Evolutionary conservation across 2,329 filamentous ascomycete species (phyloP), one percentile per base, ranked within the genome.

Genomic region (Fusarium torreyae): DNA sequence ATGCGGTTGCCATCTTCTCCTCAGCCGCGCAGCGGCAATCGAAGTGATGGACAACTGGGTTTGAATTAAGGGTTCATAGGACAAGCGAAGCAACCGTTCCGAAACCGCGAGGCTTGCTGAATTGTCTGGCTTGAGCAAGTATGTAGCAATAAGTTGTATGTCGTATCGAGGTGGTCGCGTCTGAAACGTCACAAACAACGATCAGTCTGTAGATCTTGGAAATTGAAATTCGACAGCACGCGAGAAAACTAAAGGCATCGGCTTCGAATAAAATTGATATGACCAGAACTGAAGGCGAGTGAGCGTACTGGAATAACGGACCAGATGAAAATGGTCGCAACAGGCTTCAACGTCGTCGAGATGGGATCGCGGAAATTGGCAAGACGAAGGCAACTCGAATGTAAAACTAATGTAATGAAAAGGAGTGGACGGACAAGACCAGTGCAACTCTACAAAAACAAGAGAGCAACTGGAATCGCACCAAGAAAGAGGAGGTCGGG

Each of bases 361-460:
- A 63, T 66, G 55, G 55, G 68, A 72, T 69, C 55, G 65, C 58
- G 44, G 46, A 46, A 68, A 72, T 65, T 73, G 66, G 72, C 58
- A 71, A 70, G 62, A 64, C 71, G 71, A 73, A 74, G 70, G 66
- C 67, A 74, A 61, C 53, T 65, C 69, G 44, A 74, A 62, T 52
- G 63, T 65, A 59, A 43, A 65, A 59, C 62, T 75, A 78, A 77
- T 72, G 57, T 73, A 71, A 76, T 72, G 69, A 69, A 80, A 81
- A 86, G 83, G 86, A 88, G 85, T 82, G 86, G 86, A 88, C 86
- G 86, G 86, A 77, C 85, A 80, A 87, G 80, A 85, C 86, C 87
- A 88, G 85, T 79, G 79, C 82, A 85, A 83, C 83, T 80, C 78
- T 72, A 62, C 53, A 78, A 78, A 75, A 72, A 82, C 45, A 71